These are phyloP conservation scores for Lodderomyces beijingensis DNA, from an alignment of 1,139 yeast species.

Conservation along the genomic window DNA sequence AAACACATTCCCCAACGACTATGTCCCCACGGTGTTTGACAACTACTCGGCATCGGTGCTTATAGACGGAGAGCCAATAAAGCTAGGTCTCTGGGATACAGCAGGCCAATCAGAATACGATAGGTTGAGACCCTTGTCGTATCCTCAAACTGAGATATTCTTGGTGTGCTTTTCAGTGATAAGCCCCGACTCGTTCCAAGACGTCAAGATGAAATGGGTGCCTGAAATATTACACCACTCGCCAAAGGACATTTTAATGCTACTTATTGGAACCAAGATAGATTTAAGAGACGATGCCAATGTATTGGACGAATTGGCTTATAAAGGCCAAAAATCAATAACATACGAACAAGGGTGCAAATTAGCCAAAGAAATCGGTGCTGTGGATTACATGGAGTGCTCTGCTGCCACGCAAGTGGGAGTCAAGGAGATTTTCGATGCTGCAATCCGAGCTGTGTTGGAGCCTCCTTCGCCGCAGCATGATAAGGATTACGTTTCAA, in stretches of 20 bases:
- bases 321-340: constrained; percentile 60
- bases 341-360: constrained; percentile 58
- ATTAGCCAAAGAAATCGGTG: constrained; percentile 68
- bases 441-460: constrained; percentile 69
- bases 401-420: constrained; percentile 93
- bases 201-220: constrained; percentile 73
- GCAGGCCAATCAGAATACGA: constrained; percentile 96
- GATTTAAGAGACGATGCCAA: constrained; percentile 83
- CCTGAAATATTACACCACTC: constrained; percentile 89
- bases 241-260: constrained; percentile 66
- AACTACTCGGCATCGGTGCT: constrained; percentile 85
- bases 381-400: constrained; percentile 78
- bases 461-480: constrained; percentile 40
- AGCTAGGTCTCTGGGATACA: constrained; percentile 93
- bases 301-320: constrained; percentile 66
- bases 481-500: constrained; percentile 7
- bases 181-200: constrained; percentile 75
- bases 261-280: constrained; percentile 81
- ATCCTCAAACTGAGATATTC: constrained; percentile 90
- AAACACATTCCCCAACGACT: constrained; percentile 91
- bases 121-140: constrained; percentile 82
- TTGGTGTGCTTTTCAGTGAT: constrained; percentile 83
- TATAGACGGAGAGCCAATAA: constrained; percentile 77
- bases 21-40: constrained; percentile 91
- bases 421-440: constrained; percentile 76